Evolutionary conservation across 805 yeast species (phyloP).

Genomic region (Starmerella khaoyaiensis): DNA sequence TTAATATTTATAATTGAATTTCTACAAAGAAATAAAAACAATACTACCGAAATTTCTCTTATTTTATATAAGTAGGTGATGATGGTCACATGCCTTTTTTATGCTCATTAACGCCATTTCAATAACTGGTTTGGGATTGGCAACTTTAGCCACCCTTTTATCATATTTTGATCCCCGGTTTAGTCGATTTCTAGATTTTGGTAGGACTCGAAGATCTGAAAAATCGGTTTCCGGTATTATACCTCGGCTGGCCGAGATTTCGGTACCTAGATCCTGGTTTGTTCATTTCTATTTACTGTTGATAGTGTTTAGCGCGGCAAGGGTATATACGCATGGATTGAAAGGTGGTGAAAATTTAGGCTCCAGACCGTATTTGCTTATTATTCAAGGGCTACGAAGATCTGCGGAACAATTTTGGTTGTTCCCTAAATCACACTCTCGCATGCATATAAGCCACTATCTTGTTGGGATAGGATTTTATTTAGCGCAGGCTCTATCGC

Average conservation of each 20-base stretch:
- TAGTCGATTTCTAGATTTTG: too few relatives aligned
- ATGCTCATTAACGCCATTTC: too few relatives aligned
- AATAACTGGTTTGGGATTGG: too few relatives aligned
- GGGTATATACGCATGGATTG: background rate
- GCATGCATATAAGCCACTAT: constrained; percentile 48
- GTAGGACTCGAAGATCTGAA: too few relatives aligned
- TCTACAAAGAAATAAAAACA: too few relatives aligned
- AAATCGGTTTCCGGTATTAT: background rate
- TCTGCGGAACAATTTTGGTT: constrained; percentile 37
- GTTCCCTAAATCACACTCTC: constrained; percentile 31
- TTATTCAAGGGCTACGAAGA: constrained; percentile 40
- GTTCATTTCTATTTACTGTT: constrained; percentile 26
- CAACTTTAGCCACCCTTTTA: too few relatives aligned
- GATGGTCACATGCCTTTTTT: too few relatives aligned
- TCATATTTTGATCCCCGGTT: too few relatives aligned
- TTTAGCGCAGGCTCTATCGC: constrained; percentile 12
- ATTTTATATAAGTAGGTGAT: too few relatives aligned
- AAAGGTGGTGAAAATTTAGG: background rate
- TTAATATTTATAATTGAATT: background rate
- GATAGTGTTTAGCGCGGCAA: background rate
- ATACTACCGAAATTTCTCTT: too few relatives aligned
- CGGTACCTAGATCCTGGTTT: constrained; percentile 28
- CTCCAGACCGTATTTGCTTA: constrained; percentile 7
- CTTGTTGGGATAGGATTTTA: constrained; percentile 45
- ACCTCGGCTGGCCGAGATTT: constrained; percentile 7